phyloP scores from a whole-genome alignment of 176 grass and related monocot genomes.

The Musa troglodytarum region DNA sequence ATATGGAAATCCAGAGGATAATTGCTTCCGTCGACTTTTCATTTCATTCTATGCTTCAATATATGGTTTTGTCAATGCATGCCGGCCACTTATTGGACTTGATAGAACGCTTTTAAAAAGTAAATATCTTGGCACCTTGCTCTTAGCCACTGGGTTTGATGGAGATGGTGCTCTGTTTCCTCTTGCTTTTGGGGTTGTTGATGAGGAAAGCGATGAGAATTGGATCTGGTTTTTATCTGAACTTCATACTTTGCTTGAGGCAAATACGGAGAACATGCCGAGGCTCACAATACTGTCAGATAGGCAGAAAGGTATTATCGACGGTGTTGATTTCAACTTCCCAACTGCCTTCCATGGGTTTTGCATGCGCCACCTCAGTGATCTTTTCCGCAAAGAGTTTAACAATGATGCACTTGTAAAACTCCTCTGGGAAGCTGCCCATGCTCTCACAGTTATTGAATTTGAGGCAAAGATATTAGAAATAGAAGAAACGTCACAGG shows the following conservation, averaged over 20 bases:
- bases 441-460: conserved; percentile 83
- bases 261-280: conserved; percentile 95
- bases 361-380: conserved; percentile 80
- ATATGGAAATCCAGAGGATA: conserved; percentile 74
- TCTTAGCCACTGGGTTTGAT: conserved; percentile 89
- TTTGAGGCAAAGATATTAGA: conserved; percentile 86
- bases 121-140: conserved; percentile 92
- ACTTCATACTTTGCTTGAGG: conserved; percentile 72
- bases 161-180: conserved; percentile 89
- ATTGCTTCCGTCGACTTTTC: conserved; percentile 75
- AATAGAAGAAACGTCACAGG: conserved; percentile 76
- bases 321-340: conserved; percentile 97
- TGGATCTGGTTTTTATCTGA: conserved; percentile 97
- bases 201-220: conserved; percentile 91
- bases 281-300: conserved; percentile 89
- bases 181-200: conserved; percentile 87
- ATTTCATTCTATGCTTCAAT: conserved; percentile 91
- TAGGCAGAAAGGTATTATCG: conserved; percentile 72
- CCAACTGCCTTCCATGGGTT: conserved; percentile 92
- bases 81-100: conserved; percentile 85
- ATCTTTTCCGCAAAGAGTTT: conserved; percentile 85
- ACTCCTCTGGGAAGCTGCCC: conserved; percentile 87
- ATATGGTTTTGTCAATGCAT: conserved; percentile 93
- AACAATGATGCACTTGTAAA: conserved; percentile 64
- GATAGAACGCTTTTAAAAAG: conserved; percentile 77